Percentiles rank a stretch among this genome's conserved stretches.
phyloP scores from a whole-genome alignment of 108 stramenopile genomes.

The Epipyxis sp. region DNA sequence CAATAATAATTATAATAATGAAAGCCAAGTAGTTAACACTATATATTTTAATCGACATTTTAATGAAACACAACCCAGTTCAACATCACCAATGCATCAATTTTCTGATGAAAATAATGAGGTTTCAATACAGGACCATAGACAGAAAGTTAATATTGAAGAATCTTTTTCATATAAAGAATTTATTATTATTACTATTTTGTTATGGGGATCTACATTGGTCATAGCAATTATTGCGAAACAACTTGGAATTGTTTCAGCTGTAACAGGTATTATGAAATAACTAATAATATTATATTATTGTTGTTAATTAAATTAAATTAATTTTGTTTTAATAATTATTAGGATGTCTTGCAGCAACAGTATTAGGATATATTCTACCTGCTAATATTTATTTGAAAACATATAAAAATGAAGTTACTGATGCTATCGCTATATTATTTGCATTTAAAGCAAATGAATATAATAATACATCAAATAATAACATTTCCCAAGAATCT shows the following conservation, averaged over 20 bases:
- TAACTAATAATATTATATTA: background rate
- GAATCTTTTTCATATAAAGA: background rate
- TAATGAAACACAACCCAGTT: background rate
- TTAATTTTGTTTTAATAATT: background rate
- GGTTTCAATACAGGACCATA: background rate
- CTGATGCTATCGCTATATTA: background rate
- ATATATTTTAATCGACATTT: background rate
- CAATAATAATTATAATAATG: background rate
- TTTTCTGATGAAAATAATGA: background rate
- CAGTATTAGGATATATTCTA: slow-evolving; percentile 21
- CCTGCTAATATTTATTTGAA: slow-evolving; percentile 14
- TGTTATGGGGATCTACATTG: slow-evolving; percentile 6
- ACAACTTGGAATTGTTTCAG: background rate
- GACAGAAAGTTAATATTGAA: background rate
- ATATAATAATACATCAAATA: background rate
- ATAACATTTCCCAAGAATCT: background rate
- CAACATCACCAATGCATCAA: background rate
- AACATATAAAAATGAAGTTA: background rate
- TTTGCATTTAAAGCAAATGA: background rate
- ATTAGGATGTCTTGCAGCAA: slow-evolving; percentile 6
- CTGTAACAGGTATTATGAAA: slow-evolving; percentile 8
- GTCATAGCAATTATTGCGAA: background rate
- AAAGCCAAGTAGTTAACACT: background rate
- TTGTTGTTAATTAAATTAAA: background rate
- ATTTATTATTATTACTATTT: background rate